Conservation (phyloP, 1,139 yeast species). For the Blastobotrys serpentis region DNA sequence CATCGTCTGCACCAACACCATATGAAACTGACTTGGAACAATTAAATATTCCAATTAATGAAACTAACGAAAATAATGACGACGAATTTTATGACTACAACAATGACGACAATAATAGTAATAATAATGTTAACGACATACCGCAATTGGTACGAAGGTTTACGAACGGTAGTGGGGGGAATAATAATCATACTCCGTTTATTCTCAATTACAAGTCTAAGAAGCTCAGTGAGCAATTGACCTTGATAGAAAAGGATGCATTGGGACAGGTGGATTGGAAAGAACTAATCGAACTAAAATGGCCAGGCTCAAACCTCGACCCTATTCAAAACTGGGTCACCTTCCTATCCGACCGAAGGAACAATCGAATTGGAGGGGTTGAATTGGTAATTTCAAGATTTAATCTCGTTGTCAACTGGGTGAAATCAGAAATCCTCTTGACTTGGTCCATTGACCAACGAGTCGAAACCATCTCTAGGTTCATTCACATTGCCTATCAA, state of each 20-base stretch:
- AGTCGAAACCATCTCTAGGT: conserved; percentile 67
- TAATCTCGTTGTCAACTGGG: conserved; percentile 86
- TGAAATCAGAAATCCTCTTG: conserved; percentile 77
- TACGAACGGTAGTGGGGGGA: conserved; percentile 5
- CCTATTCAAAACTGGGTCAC: conserved; percentile 88
- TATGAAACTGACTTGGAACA: conserved; percentile 13
- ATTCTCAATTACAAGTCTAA: conserved; percentile 67
- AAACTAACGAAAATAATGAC: not conserved
- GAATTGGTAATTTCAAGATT: conserved; percentile 85
- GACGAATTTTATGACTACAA: not conserved
- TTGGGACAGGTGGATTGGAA: conserved; percentile 89
- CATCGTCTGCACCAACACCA: conserved; percentile 2
- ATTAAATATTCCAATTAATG: conserved; percentile 13
- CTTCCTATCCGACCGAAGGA: conserved; percentile 58
- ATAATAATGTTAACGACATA: not conserved
- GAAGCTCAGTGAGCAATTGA: conserved; percentile 72
- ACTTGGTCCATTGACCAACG: conserved; percentile 61
- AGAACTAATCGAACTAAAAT: conserved; percentile 73
- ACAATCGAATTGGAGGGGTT: conserved; percentile 53
- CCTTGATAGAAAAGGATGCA: conserved; percentile 81
- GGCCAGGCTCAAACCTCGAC: conserved; percentile 50
- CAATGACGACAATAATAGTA: not conserved
- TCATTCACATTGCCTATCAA: conserved; percentile 80
- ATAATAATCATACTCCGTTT: conserved; percentile 67
- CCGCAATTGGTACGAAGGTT: conserved; percentile 2